Conservation (phyloP, 1,284 basidiomycete genomes). For the Tylopilus orsonianus region DNA sequence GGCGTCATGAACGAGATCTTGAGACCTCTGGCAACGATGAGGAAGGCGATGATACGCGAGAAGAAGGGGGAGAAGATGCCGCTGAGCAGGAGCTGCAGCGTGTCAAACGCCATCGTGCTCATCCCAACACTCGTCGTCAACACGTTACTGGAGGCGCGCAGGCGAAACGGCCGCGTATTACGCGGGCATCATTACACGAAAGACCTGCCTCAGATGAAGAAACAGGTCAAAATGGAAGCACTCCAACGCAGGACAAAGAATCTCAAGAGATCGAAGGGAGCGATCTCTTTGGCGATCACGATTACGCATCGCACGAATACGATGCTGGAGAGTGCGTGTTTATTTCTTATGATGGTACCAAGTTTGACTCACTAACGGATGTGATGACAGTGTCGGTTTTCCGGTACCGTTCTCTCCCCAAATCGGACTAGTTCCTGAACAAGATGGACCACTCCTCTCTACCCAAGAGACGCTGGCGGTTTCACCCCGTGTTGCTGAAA, state of each 20-base stretch:
- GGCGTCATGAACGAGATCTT: conserved; percentile 3
- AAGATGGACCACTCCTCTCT: conserved; percentile 7
- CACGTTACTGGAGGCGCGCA: background rate
- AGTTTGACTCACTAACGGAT: background rate
- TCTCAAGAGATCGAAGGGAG: conserved; percentile 17
- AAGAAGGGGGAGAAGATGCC: background rate
- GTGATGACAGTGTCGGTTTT: conserved; percentile 4
- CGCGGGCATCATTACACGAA: background rate
- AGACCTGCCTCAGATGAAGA: background rate
- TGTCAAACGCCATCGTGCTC: conserved; percentile 18
- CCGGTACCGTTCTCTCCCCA: conserved; percentile 3
- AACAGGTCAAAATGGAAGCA: background rate
- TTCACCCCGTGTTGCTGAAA: conserved; percentile 16
- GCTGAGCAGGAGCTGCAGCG: background rate
- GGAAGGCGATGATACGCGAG: background rate
- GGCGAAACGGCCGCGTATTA: conserved; percentile 20
- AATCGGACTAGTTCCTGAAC: background rate
- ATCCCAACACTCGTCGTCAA: conserved; percentile 6
- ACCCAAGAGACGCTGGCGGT: conserved; percentile 30
- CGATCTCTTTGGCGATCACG: conserved; percentile 27
- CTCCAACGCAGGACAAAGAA: background rate
- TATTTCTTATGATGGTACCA: background rate
- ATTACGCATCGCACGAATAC: background rate
- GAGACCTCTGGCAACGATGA: conserved; percentile 1
- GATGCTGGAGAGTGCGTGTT: conserved; percentile 16